Conservation (phyloP, 2,329 filamentous ascomycete genomes). For the Monosporascus sp. region DNA sequence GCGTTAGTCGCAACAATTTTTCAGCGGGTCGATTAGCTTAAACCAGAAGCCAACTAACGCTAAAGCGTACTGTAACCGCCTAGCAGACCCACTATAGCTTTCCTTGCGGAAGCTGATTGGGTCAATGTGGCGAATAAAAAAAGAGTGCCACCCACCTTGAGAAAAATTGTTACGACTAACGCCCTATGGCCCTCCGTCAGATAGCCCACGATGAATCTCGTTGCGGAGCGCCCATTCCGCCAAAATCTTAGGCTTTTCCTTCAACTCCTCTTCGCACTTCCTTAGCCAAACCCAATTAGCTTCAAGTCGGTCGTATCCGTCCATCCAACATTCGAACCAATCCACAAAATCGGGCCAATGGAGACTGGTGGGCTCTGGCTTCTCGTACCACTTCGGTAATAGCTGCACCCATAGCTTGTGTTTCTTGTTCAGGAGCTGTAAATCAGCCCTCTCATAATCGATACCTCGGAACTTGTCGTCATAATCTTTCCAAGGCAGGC, state of each 20-base stretch:
- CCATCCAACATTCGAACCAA: slow-evolving; percentile 1
- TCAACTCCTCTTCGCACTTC: neutral
- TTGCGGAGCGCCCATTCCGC: neutral
- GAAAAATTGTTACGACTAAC: too few relatives aligned
- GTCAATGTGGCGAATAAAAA: too few relatives aligned
- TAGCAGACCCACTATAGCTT: too few relatives aligned
- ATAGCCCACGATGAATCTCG: neutral
- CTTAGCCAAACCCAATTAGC: slow-evolving; percentile 1
- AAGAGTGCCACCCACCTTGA: too few relatives aligned
- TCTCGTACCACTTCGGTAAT: neutral
- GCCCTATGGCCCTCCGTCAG: too few relatives aligned
- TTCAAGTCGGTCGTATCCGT: neutral
- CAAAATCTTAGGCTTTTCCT: neutral
- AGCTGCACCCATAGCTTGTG: neutral
- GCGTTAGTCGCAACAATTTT: too few relatives aligned
- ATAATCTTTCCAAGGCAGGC: neutral
- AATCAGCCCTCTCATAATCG: neutral
- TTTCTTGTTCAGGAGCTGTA: neutral
- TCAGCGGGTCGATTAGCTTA: too few relatives aligned
- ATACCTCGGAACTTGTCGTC: neutral
- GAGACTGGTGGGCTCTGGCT: neutral
- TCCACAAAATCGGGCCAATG: neutral
- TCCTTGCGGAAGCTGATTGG: too few relatives aligned
- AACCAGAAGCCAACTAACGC: too few relatives aligned
- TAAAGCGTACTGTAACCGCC: too few relatives aligned